Percentiles rank a stretch among this genome's conserved stretches.
These are phyloP conservation scores for Uronychia setigera DNA, from an alignment of 73 alveolate genomes.

Conservation along the genomic window DNA sequence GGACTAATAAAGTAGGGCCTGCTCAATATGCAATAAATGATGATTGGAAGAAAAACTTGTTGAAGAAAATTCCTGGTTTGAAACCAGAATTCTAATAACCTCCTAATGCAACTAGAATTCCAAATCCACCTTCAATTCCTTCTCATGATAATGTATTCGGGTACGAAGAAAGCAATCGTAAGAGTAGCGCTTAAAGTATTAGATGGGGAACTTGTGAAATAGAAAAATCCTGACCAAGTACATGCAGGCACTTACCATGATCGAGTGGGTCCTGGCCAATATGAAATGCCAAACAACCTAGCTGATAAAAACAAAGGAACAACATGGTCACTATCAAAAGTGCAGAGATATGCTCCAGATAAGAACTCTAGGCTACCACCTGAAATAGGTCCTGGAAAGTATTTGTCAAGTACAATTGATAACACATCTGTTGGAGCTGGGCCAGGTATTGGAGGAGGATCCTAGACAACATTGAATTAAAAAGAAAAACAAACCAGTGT, in stretches of 20 bases:
- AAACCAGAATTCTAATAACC: conserved; percentile 2
- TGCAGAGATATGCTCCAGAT: conserved; percentile 21
- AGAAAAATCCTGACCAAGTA: conserved; percentile 61
- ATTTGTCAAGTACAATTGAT: conserved; percentile 57
- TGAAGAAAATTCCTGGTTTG: conserved; percentile 1
- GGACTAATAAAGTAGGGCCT: conserved; percentile 38
- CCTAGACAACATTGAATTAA: conserved; percentile 34
- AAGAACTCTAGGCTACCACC: conserved; percentile 12
- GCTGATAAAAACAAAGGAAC: conserved; percentile 40
- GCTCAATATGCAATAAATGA: conserved; percentile 24
- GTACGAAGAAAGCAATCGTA: conserved; percentile 57
- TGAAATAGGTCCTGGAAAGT: conserved; percentile 73
- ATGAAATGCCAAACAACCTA: conserved; percentile 28
- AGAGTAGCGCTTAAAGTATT: background rate
- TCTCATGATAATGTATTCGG: conserved; percentile 76
- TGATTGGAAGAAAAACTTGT: conserved; percentile 11
- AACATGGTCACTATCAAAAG: conserved; percentile 35
- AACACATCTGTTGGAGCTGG: no score
- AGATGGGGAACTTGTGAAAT: conserved; percentile 63
- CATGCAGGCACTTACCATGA: conserved; percentile 58
- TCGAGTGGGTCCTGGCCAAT: conserved; percentile 81
- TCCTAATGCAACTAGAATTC: conserved; percentile 14
- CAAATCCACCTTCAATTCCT: conserved; percentile 71
- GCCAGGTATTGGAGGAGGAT: background rate
- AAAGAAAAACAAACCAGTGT: conserved; percentile 67